Conservation (phyloP, 2,329 filamentous ascomycete genomes). For the Xylariaceae sp. region DNA sequence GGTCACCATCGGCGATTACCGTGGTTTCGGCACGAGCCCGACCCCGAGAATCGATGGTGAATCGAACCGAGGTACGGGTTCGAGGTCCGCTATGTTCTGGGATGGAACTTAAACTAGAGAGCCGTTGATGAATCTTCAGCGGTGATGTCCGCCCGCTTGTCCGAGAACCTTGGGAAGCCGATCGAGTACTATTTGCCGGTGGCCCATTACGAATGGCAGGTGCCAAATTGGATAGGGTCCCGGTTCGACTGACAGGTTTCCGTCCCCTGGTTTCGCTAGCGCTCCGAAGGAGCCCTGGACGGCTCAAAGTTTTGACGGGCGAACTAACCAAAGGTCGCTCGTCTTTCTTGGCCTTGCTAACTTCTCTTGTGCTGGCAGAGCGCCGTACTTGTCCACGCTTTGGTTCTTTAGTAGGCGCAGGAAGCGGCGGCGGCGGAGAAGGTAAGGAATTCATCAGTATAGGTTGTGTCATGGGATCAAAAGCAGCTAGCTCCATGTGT, state of each 20-base stretch:
- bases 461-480: conserved; percentile 41
- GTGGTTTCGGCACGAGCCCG: conserved; percentile 63
- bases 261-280: conserved; percentile 61
- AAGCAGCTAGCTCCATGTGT: conserved; percentile 50
- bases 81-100: conserved; percentile 58
- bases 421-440: conserved; percentile 36
- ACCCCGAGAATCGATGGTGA: conserved; percentile 68
- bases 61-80: conserved; percentile 64
- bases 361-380: conserved; percentile 53
- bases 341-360: conserved; percentile 49
- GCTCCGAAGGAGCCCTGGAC: conserved; percentile 60
- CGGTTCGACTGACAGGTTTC: conserved; percentile 48
- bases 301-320: conserved; percentile 56
- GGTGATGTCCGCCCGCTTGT: conserved; percentile 59
- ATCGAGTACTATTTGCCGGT: conserved; percentile 37
- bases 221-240: conserved; percentile 54
- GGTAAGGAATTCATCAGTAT: conserved; percentile 39
- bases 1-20: conserved; percentile 45
- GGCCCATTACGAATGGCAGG: conserved; percentile 51
- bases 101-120: conserved; percentile 63
- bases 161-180: conserved; percentile 45
- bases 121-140: conserved; percentile 58
- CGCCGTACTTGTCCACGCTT: conserved; percentile 51
- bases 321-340: conserved; percentile 55
- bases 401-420: conserved; percentile 36